Evolutionary conservation across 2,329 filamentous ascomycete species (phyloP).

Genomic region (Aspergillus felis): DNA sequence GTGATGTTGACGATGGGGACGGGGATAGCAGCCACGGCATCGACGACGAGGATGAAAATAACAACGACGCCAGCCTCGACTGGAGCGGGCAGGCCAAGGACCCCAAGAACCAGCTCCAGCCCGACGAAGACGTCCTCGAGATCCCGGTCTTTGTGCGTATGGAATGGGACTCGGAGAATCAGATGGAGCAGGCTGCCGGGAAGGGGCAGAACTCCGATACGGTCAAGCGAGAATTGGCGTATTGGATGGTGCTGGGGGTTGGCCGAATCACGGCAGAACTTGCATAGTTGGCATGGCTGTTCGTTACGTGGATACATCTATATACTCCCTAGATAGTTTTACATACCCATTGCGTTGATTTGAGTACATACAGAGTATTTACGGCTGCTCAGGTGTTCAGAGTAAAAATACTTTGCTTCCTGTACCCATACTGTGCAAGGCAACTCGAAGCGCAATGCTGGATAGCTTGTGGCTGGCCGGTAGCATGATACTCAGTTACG

Average conservation of each 20-base stretch:
- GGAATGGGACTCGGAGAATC: conserved; percentile 74
- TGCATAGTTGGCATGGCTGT: neutral
- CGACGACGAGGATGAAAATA: conserved; percentile 27
- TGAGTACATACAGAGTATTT: neutral
- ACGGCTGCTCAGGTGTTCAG: neutral
- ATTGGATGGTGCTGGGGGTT: conserved; percentile 90
- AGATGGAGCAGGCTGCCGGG: conserved; percentile 34
- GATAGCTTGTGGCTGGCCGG: no score
- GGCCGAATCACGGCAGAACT: conserved; percentile 62
- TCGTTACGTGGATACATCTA: no score
- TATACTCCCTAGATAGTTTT: neutral
- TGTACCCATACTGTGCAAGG: neutral
- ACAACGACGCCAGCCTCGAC: conserved; percentile 16
- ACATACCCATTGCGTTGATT: neutral
- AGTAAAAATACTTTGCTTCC: neutral
- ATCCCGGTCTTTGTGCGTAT: conserved; percentile 91
- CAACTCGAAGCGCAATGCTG: neutral
- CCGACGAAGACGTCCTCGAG: conserved; percentile 68
- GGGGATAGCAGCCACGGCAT: conserved; percentile 1
- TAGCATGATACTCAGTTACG: neutral
- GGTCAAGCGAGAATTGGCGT: conserved; percentile 84
- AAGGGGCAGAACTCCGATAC: conserved; percentile 56
- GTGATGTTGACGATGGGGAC: conserved; percentile 22
- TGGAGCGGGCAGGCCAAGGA: conserved; percentile 21
- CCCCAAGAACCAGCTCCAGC: conserved; percentile 22